Evolutionary conservation across 176 grass and related monocot species (phyloP).

Genomic region (Hordeum marinum): DNA sequence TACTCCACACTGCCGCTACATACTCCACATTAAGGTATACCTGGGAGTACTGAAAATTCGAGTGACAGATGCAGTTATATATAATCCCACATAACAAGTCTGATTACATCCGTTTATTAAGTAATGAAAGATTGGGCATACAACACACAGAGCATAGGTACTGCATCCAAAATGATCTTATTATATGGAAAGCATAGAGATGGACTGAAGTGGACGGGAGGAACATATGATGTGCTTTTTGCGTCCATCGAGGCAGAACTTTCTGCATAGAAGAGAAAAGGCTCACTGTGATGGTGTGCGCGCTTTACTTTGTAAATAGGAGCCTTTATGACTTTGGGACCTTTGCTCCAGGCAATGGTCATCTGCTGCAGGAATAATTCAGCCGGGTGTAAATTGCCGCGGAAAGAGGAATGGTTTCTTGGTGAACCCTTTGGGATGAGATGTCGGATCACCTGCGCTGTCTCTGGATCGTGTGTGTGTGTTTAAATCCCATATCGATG

Average conservation of each 20-base stretch:
- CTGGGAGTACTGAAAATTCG: no score
- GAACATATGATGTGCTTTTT: background rate
- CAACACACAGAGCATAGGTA: no score
- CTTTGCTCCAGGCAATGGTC: background rate
- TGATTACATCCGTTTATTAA: no score
- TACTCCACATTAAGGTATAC: no score
- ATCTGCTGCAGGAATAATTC: background rate
- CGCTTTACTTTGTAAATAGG: background rate
- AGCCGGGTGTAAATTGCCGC: background rate
- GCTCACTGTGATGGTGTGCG: background rate
- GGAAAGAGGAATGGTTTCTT: background rate
- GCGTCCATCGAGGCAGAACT: background rate
- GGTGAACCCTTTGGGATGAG: background rate
- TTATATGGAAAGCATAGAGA: background rate
- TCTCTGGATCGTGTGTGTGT: background rate
- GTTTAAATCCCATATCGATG: no score
- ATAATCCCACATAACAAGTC: no score
- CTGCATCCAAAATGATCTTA: background rate
- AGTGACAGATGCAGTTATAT: no score
- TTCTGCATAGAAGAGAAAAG: background rate
- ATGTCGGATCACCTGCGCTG: slow-evolving; percentile 23
- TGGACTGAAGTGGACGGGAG: background rate
- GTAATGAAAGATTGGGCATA: no score
- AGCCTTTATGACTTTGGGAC: background rate
- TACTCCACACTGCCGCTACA: no score